Percentiles rank a stretch among this genome's conserved stretches.
These are phyloP conservation scores for Phytophthora palmivora DNA, from an alignment of 352 stramenopile genomes.

Conservation along the genomic window DNA sequence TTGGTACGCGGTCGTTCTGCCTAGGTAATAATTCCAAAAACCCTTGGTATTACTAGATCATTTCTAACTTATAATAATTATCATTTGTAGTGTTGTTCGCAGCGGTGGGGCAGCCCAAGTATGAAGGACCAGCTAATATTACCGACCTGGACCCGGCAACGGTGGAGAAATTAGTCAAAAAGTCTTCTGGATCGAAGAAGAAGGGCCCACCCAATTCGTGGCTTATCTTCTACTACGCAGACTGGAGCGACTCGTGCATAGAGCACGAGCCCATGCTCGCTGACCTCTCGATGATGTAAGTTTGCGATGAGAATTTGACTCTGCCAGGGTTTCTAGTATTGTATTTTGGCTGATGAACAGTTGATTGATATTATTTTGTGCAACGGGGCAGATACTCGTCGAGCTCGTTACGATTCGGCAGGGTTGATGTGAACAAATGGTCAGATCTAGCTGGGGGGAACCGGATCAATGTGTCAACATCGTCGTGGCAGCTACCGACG, in stretches of 20 bases:
- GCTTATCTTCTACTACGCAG: constrained; percentile 77
- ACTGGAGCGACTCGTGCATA: constrained; percentile 80
- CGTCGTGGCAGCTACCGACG: constrained; percentile 74
- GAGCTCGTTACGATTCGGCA: constrained; percentile 63
- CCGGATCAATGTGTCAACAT: constrained; percentile 67
- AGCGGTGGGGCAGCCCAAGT: constrained; percentile 66
- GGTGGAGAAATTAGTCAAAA: constrained; percentile 60
- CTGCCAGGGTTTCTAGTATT: background rate
- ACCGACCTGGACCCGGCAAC: constrained; percentile 49
- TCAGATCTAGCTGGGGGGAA: constrained; percentile 65
- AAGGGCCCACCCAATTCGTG: constrained; percentile 51
- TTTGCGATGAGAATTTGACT: constrained; percentile 31
- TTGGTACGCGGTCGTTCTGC: constrained; percentile 67
- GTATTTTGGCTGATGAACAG: background rate
- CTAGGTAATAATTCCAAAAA: constrained; percentile 41
- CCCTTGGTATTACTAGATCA: background rate
- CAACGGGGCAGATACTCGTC: constrained; percentile 48
- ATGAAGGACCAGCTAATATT: constrained; percentile 65
- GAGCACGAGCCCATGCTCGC: constrained; percentile 80
- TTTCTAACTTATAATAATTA: background rate
- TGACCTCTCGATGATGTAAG: constrained; percentile 60
- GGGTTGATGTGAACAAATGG: constrained; percentile 71
- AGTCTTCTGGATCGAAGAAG: constrained; percentile 30
- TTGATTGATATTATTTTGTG: constrained; percentile 10
- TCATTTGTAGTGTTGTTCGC: constrained; percentile 63